Base-by-base conservation (phyloP, 1,284 basidiomycete species). In the Ceratobasidium sp. region DNA sequence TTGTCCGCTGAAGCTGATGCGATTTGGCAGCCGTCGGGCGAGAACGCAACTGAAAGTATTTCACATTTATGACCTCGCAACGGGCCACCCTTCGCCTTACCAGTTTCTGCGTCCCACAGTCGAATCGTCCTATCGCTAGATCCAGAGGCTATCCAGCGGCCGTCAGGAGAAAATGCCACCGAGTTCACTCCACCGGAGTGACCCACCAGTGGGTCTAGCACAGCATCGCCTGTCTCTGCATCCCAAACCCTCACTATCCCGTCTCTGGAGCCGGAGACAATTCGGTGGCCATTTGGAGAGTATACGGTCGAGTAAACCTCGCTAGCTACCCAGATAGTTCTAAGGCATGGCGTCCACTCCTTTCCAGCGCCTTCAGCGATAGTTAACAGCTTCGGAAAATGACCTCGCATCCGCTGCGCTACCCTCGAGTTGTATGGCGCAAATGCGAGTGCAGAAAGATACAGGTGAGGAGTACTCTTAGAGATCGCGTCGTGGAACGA, bases 81-180 rank as follows among this genome's bases (percentile, higher is more conserved):
- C 33, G 33, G 33, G 33, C 33, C 33, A 33, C 33, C 33, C 33
- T 33, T 33, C 33, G 33, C 33, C 33, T 46, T 44, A 2, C 78
- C 64, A 44, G 50, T 71, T 20, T 68, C 10, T 26, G 61, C 50
- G 56, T 77, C 67, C 78, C 75, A 79, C 7, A 80, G 7, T 2
- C 67, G 78, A 10, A 80, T 52, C 9, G 73, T 71, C 28, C 33
- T 15, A 33, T 79, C 79, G 33, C 54, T 4, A 20, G 79, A 78
- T 9, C 77, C 78, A 13, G 78, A 77, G 33, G 57, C 78, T 15
- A 80, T 20, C 20, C 33, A 40, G 15, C 44, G 65, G 40, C 79
- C 67, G 65, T 79, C 67, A 40, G 64, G 67, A 12, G 78, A 78
- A 48, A 69, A 80, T 12, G 71, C 73, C 2, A 80, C 62, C 17